phyloP scores from a whole-genome alignment of 2,329 filamentous ascomycete genomes.

The Calcarisporium arbuscula region DNA sequence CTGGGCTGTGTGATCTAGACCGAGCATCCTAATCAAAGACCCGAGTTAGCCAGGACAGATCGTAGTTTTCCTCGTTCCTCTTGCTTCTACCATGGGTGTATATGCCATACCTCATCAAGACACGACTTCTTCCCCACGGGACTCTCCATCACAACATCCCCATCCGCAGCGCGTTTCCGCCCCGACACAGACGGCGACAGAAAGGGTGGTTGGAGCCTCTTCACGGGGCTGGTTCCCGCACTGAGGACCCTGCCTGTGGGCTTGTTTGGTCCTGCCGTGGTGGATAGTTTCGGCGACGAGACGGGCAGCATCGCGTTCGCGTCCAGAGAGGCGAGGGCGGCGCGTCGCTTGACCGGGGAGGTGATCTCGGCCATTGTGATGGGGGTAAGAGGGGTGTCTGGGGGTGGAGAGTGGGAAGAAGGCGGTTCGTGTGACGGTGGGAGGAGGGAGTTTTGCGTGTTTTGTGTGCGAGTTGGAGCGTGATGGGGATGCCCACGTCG shows the following conservation, averaged over 20 bases:
- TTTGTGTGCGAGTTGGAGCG: too few relatives aligned
- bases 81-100: too few relatives aligned
- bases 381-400: too few relatives aligned
- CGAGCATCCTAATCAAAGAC: too few relatives aligned
- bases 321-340: slow-evolving; percentile 40
- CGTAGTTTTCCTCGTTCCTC: too few relatives aligned
- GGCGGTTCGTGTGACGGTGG: too few relatives aligned
- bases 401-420: too few relatives aligned
- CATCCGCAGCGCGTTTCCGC: slow-evolving; percentile 18
- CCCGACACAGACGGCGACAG: slow-evolving; percentile 13
- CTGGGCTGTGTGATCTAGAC: slow-evolving; percentile 30
- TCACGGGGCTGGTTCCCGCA: slow-evolving; percentile 15
- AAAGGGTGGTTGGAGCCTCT: slow-evolving; percentile 5
- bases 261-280: slow-evolving; percentile 10
- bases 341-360: slow-evolving; percentile 41
- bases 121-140: slow-evolving; percentile 27
- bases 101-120: slow-evolving; percentile 27
- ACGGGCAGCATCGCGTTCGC: slow-evolving; percentile 33
- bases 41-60: too few relatives aligned
- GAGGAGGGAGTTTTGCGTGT: too few relatives aligned
- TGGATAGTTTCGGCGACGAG: slow-evolving; percentile 13
- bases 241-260: too few relatives aligned
- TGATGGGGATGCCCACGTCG: too few relatives aligned
- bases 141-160: slow-evolving; percentile 1
- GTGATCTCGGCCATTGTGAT: slow-evolving; percentile 11